Evolutionary conservation across 2,329 filamentous ascomycete genomes (phyloP).

Genomic region (Fusarium sp.): DNA sequence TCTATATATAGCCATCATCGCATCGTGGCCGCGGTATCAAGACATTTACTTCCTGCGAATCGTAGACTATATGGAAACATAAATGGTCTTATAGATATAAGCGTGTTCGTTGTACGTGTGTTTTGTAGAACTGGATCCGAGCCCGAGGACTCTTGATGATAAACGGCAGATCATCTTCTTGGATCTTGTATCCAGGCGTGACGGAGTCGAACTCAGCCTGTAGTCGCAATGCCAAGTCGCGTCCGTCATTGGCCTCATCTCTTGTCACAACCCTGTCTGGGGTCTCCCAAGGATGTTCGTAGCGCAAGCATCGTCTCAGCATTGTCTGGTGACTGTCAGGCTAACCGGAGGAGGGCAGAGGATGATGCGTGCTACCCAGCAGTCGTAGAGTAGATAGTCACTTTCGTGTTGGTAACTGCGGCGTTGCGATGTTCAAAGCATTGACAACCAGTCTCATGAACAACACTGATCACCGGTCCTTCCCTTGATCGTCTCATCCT

Average conservation of each 20-base stretch:
- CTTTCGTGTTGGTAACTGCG: too few relatives aligned
- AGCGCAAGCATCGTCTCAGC: background rate
- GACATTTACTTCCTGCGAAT: background rate
- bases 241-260: background rate
- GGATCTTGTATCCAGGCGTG: background rate
- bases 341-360: too few relatives aligned
- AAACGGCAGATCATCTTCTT: background rate
- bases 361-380: too few relatives aligned
- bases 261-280: rapidly evolving
- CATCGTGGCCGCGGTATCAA: background rate
- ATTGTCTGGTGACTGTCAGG: too few relatives aligned
- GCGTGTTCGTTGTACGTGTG: background rate
- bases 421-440: too few relatives aligned
- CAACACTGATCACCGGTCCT: too few relatives aligned
- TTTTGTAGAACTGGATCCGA: background rate
- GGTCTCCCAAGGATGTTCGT: too few relatives aligned
- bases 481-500: too few relatives aligned
- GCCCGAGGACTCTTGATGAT: background rate
- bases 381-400: too few relatives aligned
- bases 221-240: background rate
- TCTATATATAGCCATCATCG: background rate
- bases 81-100: background rate
- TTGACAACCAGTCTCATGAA: too few relatives aligned
- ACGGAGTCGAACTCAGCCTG: background rate
- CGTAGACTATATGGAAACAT: background rate